Evolutionary conservation across 768 basidiomycete species (phyloP), one percentile per base, ranked within the genome.

Genomic region (Collybiopsis confluens): DNA sequence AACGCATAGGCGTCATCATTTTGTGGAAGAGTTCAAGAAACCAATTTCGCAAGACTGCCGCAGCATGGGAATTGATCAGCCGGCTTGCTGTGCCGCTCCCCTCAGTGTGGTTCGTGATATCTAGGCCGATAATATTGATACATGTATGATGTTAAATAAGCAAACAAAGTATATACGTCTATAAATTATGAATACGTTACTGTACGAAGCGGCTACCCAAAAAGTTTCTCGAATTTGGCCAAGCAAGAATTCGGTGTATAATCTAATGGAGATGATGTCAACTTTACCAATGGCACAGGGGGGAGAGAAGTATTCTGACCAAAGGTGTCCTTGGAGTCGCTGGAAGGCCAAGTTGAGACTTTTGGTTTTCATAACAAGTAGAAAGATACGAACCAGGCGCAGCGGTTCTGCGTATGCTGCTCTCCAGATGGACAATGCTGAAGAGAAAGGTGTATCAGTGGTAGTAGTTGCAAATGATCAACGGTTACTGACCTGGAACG

Each of bases 271-370:
- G n/a, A 48, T 35, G 7, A 20, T 7, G 28, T 48, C 33, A 35
- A 35, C 43, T 24, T 50, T n/a, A 20, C 21, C 18, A 26, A 3
- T 18, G 3, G 30, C 9, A 18, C 1, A 30, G 15, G n/a, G 51
- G 21, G 43, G 24, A 4, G 9, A 35, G 26, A 54, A n/a, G 36
- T 51, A 42, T 21, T 64, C 81, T 40, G 48, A 81, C 89, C 87
- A 62, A 92, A 90, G 59, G 78, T 85, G 54, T 87, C 79, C 30
- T 65, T 68, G n/a, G 78, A 77, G 64, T 90, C 81, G 65, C 90
- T 33, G 13, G 13, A 13, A 33, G 13, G 13, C 13, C 30, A 33
- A 33, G 30, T 33, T 33, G 30, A 33, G 30, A 33, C 5, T 33
- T 5, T 33, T 6, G 30, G 5, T 33, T 33, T 6, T 33, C 6